A percentile compares a stretch with the other conserved stretches of the same genome.
Evolutionary conservation across 176 grass and related monocot species (phyloP).

Genomic region (Zoysia pacifica): DNA sequence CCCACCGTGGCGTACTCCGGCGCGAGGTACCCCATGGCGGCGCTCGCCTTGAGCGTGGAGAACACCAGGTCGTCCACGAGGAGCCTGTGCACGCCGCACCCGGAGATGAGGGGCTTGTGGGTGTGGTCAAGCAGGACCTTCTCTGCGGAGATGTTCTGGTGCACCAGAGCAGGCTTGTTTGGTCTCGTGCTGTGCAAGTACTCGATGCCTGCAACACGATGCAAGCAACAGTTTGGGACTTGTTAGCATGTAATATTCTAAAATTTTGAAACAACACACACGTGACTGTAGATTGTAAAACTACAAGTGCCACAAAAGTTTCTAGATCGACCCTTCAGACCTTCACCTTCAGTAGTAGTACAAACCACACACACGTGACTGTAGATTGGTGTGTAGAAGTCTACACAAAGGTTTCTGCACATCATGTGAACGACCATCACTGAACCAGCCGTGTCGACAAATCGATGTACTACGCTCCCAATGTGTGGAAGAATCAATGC

Average conservation of each 20-base stretch:
- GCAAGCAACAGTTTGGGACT: neutral
- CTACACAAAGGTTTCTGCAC: constrained; percentile 11
- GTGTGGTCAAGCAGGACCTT: constrained; percentile 75
- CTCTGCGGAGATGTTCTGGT: constrained; percentile 80
- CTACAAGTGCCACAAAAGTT: too few species aligned
- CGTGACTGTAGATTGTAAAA: neutral
- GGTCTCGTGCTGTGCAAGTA: constrained; percentile 68
- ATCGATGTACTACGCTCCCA: neutral
- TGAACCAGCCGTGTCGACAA: constrained; percentile 5
- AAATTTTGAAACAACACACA: neutral
- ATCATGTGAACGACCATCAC: constrained; percentile 35
- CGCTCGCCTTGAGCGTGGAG: constrained; percentile 82
- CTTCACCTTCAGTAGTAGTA: neutral
- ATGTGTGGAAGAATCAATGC: neutral
- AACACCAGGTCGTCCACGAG: constrained; percentile 85
- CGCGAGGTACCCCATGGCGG: constrained; percentile 96
- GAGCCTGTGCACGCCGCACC: constrained; percentile 77
- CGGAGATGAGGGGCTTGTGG: constrained; percentile 73
- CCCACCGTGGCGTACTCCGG: constrained; percentile 86
- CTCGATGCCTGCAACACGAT: constrained; percentile 59
- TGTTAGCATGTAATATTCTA: neutral
- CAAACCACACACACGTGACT: constrained; percentile 4
- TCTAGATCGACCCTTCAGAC: too few species aligned
- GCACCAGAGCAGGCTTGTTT: constrained; percentile 72
- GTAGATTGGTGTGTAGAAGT: neutral